Conservation (phyloP, 306 rosid genomes). For the Trifolium pratense region DNA sequence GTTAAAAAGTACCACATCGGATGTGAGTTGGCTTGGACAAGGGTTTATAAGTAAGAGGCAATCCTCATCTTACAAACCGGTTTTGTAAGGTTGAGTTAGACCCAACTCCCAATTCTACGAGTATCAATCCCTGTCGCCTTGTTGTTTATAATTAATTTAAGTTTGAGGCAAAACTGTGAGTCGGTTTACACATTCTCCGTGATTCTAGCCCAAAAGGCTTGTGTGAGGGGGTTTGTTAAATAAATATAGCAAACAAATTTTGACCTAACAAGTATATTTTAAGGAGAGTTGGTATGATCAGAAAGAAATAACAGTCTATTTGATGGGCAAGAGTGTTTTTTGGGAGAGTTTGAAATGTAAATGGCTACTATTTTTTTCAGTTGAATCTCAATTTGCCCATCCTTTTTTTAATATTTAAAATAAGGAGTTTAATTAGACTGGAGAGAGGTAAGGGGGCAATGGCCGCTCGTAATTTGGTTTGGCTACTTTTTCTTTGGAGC, state of each 20-base stretch:
- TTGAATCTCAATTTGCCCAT: background rate
- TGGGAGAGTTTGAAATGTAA: conserved; percentile 19
- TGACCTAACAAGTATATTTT: background rate
- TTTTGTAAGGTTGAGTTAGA: no score
- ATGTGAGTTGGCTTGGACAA: no score
- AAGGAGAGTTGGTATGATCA: background rate
- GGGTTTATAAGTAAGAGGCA: no score
- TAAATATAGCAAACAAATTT: background rate
- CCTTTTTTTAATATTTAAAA: background rate
- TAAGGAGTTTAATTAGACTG: background rate
- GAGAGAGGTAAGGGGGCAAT: background rate
- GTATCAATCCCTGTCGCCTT: background rate
- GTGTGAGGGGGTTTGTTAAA: background rate
- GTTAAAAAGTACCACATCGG: no score
- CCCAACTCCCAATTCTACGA: no score
- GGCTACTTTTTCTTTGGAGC: background rate
- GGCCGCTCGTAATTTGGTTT: background rate
- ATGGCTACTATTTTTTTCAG: conserved; percentile 14
- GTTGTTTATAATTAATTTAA: background rate
- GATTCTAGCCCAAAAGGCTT: background rate
- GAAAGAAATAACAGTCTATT: background rate
- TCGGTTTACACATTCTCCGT: background rate
- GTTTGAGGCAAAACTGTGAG: conserved; percentile 1
- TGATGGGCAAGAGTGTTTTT: conserved; percentile 6
- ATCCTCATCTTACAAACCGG: no score